phyloP scores from a whole-genome alignment of 78 protist genomes.

The Dictyostelium purpureum region DNA sequence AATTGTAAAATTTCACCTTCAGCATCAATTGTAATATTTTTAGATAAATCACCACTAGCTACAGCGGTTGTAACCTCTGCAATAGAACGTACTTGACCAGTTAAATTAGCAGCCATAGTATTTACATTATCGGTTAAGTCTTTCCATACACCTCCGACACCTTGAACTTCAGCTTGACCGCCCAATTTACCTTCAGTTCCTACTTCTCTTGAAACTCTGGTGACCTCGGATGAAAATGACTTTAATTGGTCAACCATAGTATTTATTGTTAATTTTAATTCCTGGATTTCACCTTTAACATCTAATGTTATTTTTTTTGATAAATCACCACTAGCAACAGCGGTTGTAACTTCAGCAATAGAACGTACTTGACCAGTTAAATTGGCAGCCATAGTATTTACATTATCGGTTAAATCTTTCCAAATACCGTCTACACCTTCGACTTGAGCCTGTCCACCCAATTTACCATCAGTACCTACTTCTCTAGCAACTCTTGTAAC shows the following conservation, averaged over 20 bases:
- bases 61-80: slow-evolving; percentile 82
- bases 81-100: slow-evolving; percentile 77
- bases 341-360: slow-evolving; percentile 73
- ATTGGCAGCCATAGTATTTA: slow-evolving; percentile 77
- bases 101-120: slow-evolving; percentile 83
- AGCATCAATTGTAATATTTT: slow-evolving; percentile 64
- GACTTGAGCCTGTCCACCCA: slow-evolving; percentile 77
- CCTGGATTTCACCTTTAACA: slow-evolving; percentile 64
- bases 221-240: slow-evolving; percentile 62
- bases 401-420: slow-evolving; percentile 74
- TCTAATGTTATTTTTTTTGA: slow-evolving; percentile 65
- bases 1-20: slow-evolving; percentile 75
- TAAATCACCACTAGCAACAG: slow-evolving; percentile 76
- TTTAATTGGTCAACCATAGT: slow-evolving; percentile 81
- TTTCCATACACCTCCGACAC: slow-evolving; percentile 81
- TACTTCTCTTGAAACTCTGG: slow-evolving; percentile 78
- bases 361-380: slow-evolving; percentile 73
- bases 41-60: slow-evolving; percentile 76
- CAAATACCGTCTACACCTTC: slow-evolving; percentile 73
- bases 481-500: slow-evolving; percentile 75
- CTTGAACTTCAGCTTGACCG: slow-evolving; percentile 79
- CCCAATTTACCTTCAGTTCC: slow-evolving; percentile 82
- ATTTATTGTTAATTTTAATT: slow-evolving; percentile 75
- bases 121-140: slow-evolving; percentile 83
- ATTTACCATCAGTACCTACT: slow-evolving; percentile 77